Percentiles rank a stretch among this genome's conserved stretches.
Conservation (phyloP, 805 yeast species). For the Saccharomycopsis selenospora region DNA sequence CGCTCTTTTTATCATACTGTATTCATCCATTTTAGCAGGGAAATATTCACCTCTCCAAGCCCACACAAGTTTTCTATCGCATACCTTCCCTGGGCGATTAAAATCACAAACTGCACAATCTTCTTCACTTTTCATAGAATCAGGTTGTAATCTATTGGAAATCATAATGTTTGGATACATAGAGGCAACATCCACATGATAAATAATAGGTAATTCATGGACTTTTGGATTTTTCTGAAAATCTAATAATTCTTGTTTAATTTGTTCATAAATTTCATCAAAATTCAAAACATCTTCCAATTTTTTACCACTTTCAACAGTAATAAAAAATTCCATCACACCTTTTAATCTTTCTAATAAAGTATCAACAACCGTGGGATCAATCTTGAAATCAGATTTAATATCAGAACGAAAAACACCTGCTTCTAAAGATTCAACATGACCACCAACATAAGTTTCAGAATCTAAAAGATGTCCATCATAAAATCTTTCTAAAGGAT, state of each 20-base stretch:
- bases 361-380: conserved; percentile 77
- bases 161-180: conserved; percentile 99
- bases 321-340: conserved; percentile 76
- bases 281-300: conserved; percentile 75
- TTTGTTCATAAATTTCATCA: conserved; percentile 60
- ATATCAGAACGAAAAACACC: conserved; percentile 95
- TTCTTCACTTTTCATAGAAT: conserved; percentile 89
- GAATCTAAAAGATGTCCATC: conserved; percentile 91
- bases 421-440: conserved; percentile 94
- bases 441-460: conserved; percentile 98
- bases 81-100: conserved; percentile 87
- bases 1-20: conserved; percentile 80
- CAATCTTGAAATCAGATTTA: conserved; percentile 65
- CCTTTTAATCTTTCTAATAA: conserved; percentile 62
- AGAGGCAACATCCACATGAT: conserved; percentile 98
- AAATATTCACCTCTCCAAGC: conserved; percentile 96
- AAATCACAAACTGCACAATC: conserved; percentile 98
- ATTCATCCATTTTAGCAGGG: conserved; percentile 89
- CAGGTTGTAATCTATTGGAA: conserved; percentile 94
- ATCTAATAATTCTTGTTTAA: conserved; percentile 48
- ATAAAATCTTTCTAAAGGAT: conserved; percentile 90
- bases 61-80: conserved; percentile 92
- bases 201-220: conserved; percentile 75
- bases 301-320: conserved; percentile 67
- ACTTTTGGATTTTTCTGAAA: conserved; percentile 58